A percentile compares a stretch with the other conserved stretches of the same genome.
phyloP scores from a whole-genome alignment of 352 stramenopile genomes.

The Phytophthora melonis region DNA sequence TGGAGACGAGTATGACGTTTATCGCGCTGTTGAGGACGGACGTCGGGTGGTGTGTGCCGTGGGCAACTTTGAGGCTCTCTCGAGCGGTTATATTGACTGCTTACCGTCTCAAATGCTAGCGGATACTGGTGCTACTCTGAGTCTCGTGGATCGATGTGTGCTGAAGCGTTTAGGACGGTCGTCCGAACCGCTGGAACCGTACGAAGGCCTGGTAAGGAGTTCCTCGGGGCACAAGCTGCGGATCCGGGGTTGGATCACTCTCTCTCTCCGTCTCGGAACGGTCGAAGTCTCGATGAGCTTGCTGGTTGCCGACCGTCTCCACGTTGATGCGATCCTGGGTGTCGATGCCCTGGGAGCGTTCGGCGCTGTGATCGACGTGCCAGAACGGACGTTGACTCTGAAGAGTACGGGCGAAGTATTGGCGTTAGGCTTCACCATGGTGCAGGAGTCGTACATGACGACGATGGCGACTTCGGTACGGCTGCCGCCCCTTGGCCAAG shows the following conservation, averaged over 20 bases:
- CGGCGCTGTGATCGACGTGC: slow-evolving; percentile 2
- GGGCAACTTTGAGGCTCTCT: slow-evolving; percentile 2
- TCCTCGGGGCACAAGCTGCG: neutral
- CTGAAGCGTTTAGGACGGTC: neutral
- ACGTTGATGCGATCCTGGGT: neutral
- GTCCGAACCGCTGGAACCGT: neutral
- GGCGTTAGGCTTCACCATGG: neutral
- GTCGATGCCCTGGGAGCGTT: neutral
- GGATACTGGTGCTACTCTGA: slow-evolving; percentile 11
- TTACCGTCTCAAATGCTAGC: slow-evolving; percentile 6
- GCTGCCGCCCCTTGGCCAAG: neutral
- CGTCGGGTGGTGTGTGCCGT: neutral
- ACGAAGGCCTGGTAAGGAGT: neutral
- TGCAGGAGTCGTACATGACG: neutral
- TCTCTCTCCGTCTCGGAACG: neutral
- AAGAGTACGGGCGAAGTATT: slow-evolving; percentile 1
- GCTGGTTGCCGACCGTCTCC: neutral
- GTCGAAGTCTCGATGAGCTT: neutral
- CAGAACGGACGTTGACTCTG: neutral
- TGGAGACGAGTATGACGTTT: neutral
- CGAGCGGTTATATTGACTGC: neutral
- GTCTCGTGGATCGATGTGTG: neutral
- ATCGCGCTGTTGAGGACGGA: neutral
- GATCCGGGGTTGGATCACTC: neutral
- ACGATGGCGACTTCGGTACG: neutral